Evolutionary conservation across 768 basidiomycete species (phyloP), one percentile per base, ranked within the genome.

Genomic region (Neoboletus subvelutipes): DNA sequence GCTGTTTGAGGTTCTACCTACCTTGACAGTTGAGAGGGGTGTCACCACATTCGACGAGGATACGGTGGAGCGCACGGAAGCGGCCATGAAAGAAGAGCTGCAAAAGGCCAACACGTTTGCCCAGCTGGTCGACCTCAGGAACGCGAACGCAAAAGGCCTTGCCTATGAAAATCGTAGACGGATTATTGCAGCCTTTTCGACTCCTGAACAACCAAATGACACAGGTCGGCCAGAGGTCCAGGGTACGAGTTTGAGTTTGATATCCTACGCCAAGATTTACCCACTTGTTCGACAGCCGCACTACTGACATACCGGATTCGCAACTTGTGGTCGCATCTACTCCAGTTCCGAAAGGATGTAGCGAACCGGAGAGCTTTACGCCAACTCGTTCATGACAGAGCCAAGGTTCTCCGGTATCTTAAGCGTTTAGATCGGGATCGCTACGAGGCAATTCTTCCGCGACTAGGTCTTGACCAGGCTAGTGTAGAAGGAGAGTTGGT

Each of bases 401-500:
- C 92, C 10, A 92, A 86, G 60, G 75, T 94, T 24, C 80, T 98
- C 33, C 83, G 80, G 61, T 97, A 98, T 73, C 75, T 96, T 55
- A 87, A 86, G 68, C 70, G 78, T 34, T 70, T 76, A 36, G 78
- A 88, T 61, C 78, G 82, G 42, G 79, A 79, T 57, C 85, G 92
- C 48, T 97, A 95, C 65, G 88, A 92, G 56, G 75, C 73, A 17
- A 66, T 90, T 26, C 79, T 98, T 50, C 77, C 80, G 45, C 83
- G 86, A 57, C 75, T 97, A 26, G 95, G 88, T 4, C 70, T 98
- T 22, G 90, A 94, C 61, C 79, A 83, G 33, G 78, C 79, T 58
- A 85, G 87, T 37, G 92, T 98, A 2, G 94, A 97, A 72, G 95
- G 94, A 41, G 94, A 98, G 70, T 76, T 98, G 37, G 80, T 92